These are phyloP conservation scores for Physcia stellaris DNA, from an alignment of 495 filamentous ascomycete species.

Conservation along the genomic window DNA sequence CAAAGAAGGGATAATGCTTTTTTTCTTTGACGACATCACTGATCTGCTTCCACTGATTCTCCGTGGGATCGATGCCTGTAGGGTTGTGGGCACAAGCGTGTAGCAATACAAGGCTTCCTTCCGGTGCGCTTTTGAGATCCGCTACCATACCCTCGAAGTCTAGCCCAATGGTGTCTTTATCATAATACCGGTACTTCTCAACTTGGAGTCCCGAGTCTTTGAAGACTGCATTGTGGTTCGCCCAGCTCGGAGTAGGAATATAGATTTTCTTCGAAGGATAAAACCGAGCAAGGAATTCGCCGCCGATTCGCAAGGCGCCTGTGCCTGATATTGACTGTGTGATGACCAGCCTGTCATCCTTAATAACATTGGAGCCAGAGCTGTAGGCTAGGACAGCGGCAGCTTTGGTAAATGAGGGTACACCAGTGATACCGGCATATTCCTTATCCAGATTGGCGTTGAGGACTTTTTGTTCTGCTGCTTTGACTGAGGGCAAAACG, in stretches of 20 bases:
- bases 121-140: slow-evolving; percentile 81
- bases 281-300: slow-evolving; percentile 80
- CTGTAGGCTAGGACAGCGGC: slow-evolving; percentile 88
- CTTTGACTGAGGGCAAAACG: slow-evolving; percentile 83
- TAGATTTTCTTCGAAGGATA: slow-evolving; percentile 92
- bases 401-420: slow-evolving; percentile 83
- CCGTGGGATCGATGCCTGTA: slow-evolving; percentile 88
- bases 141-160: slow-evolving; percentile 89
- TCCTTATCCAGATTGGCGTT: slow-evolving; percentile 76
- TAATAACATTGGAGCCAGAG: slow-evolving; percentile 56
- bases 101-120: slow-evolving; percentile 77
- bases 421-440: slow-evolving; percentile 93
- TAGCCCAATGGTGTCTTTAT: slow-evolving; percentile 94
- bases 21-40: slow-evolving; percentile 78
- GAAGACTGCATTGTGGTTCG: slow-evolving; percentile 96
- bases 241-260: slow-evolving; percentile 92
- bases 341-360: slow-evolving; percentile 69
- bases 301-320: slow-evolving; percentile 86
- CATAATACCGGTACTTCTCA: slow-evolving; percentile 93
- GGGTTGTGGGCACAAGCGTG: slow-evolving; percentile 99
- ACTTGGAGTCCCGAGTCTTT: slow-evolving; percentile 82
- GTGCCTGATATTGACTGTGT: slow-evolving; percentile 98
- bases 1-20: slow-evolving; percentile 92
- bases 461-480: slow-evolving; percentile 80
- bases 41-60: slow-evolving; percentile 87